Conservation (phyloP, 805 yeast species). For the Starmerella bacillaris region DNA sequence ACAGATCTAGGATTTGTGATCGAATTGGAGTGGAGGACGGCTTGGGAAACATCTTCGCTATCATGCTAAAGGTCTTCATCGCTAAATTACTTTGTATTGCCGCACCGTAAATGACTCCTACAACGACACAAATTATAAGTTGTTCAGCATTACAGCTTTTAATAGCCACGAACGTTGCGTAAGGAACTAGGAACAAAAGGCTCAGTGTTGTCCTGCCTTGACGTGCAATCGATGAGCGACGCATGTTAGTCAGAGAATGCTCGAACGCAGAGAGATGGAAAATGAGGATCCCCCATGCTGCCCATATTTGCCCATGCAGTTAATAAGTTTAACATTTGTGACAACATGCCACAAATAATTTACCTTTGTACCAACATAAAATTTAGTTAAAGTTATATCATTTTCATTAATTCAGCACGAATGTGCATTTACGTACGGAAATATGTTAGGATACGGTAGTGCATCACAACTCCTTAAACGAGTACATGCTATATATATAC, state of each 20-base stretch:
- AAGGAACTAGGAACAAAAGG: not conserved
- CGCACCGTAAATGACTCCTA: not conserved
- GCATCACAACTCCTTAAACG: not conserved
- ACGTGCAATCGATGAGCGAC: not conserved
- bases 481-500: not conserved
- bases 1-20: not conserved
- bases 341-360: not conserved
- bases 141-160: not conserved
- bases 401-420: no score
- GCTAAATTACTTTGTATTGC: not conserved
- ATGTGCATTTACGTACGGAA: no score
- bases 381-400: no score
- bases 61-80: not conserved
- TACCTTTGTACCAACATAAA: no score
- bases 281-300: not conserved
- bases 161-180: not conserved
- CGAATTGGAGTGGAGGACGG: not conserved
- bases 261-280: slow-evolving; percentile 14
- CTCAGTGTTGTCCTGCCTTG: no score
- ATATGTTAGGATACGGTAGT: no score
- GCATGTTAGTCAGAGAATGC: slow-evolving; percentile 10
- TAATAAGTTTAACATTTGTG: not conserved
- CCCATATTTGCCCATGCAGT: not conserved
- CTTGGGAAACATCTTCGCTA: not conserved
- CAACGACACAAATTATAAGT: not conserved